Evolutionary conservation across 495 filamentous ascomycete genomes (phyloP).

Genomic region (Letharia columbiana): DNA sequence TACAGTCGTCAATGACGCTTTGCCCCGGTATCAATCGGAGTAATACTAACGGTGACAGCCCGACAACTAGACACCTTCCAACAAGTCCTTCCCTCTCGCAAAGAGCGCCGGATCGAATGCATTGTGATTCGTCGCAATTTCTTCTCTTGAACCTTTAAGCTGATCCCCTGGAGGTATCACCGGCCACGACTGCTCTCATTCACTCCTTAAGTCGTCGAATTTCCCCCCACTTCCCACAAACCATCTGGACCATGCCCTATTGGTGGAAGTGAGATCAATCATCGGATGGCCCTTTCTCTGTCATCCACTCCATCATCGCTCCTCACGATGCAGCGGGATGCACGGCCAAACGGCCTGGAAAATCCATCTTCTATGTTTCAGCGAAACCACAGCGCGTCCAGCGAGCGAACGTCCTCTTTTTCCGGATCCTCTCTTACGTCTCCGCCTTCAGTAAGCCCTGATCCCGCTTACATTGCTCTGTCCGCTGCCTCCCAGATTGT

Average conservation of each 20-base stretch:
- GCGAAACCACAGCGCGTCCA: conserved; percentile 25
- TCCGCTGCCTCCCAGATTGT: conserved; percentile 88
- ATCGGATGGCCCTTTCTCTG: neutral
- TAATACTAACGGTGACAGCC: neutral
- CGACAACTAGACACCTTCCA: neutral
- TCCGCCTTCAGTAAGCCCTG: conserved; percentile 62
- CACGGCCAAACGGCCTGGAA: conserved; percentile 17
- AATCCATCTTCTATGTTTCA: conserved; percentile 9
- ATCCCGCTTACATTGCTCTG: conserved; percentile 80
- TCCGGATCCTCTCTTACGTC: conserved; percentile 45
- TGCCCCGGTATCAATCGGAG: neutral
- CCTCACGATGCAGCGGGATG: conserved; percentile 17
- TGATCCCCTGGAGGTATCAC: neutral
- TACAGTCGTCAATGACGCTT: neutral
- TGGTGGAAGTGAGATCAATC: neutral
- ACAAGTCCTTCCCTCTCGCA: neutral
- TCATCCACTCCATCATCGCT: neutral
- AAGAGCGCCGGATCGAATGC: neutral
- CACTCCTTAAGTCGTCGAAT: neutral
- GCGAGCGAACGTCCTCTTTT: conserved; percentile 28
- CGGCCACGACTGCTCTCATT: neutral
- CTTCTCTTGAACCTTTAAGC: neutral
- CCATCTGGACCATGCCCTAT: conserved; percentile 21
- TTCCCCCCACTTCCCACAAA: conserved; percentile 3
- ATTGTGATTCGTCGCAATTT: neutral